Evolutionary conservation across 495 filamentous ascomycete genomes (phyloP).

Genomic region (Tuber aestivum): DNA sequence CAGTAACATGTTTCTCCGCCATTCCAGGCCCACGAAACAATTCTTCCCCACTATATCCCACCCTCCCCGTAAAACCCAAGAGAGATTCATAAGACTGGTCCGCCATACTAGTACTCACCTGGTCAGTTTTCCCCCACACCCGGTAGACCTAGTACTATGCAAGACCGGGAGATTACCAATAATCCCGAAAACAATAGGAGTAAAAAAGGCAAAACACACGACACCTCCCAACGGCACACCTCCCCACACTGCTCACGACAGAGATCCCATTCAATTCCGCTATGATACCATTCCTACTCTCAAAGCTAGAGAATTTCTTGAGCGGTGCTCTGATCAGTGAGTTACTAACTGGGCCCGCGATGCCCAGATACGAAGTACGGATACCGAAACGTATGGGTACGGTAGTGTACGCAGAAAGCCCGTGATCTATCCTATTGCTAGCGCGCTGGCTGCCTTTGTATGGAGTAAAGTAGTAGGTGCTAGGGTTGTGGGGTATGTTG

Average conservation of each 20-base stretch:
- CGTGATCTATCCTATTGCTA: slow-evolving; percentile 60
- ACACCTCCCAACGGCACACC: slow-evolving; percentile 26
- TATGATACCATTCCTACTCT: slow-evolving; percentile 37
- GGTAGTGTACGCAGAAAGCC: slow-evolving; percentile 54
- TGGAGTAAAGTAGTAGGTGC: slow-evolving; percentile 57
- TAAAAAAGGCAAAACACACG: background rate
- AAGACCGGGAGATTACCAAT: background rate
- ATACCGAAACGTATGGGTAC: slow-evolving; percentile 55
- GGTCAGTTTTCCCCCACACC: too few relatives aligned
- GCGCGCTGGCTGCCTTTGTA: slow-evolving; percentile 65
- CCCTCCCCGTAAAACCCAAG: background rate
- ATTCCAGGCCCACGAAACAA: background rate
- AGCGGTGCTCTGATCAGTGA: slow-evolving; percentile 53
- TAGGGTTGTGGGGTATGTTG: slow-evolving; percentile 47
- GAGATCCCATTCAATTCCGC: slow-evolving; percentile 5
- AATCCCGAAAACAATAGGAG: too few relatives aligned
- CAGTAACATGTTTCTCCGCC: background rate
- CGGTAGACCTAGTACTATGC: background rate
- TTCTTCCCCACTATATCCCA: background rate
- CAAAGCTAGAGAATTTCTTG: slow-evolving; percentile 53
- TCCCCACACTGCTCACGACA: slow-evolving; percentile 9
- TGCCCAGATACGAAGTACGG: slow-evolving; percentile 59
- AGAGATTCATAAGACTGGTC: background rate
- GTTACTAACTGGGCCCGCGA: slow-evolving; percentile 55
- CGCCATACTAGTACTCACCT: background rate